Evolutionary conservation across 2,329 filamentous ascomycete species (phyloP).

Genomic region (Nemania abortiva): DNA sequence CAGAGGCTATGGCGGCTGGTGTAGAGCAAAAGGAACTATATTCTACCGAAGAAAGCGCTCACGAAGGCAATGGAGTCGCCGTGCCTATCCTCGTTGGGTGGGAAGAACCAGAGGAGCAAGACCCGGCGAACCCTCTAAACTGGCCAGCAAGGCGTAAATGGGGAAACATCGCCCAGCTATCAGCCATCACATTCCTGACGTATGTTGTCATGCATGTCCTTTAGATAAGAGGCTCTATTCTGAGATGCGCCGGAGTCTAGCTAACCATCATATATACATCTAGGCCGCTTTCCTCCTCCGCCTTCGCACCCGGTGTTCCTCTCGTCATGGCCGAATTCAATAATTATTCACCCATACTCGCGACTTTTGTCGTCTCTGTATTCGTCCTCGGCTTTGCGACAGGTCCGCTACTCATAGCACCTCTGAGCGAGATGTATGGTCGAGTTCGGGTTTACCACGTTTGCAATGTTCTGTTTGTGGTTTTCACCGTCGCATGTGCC

Average conservation of each 20-base stretch:
- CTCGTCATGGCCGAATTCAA: neutral
- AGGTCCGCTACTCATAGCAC: neutral
- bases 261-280: neutral
- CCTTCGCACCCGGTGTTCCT: neutral
- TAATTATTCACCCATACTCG: neutral
- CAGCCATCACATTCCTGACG: neutral
- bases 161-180: neutral
- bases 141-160: neutral
- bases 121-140: neutral
- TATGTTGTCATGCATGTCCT: neutral
- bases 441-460: neutral
- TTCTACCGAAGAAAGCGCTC: neutral
- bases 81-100: neutral
- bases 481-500: neutral
- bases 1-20: neutral
- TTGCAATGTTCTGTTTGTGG: neutral
- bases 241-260: neutral
- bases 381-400: neutral
- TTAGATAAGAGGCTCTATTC: neutral
- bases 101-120: neutral
- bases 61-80: neutral
- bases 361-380: neutral
- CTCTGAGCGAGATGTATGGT: neutral
- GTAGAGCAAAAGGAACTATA: neutral
- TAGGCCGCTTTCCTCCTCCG: neutral